A percentile compares a stretch with the other conserved stretches of the same genome.
Evolutionary conservation across 1,284 basidiomycete species (phyloP).

Genomic region (Testicularia cyperi): DNA sequence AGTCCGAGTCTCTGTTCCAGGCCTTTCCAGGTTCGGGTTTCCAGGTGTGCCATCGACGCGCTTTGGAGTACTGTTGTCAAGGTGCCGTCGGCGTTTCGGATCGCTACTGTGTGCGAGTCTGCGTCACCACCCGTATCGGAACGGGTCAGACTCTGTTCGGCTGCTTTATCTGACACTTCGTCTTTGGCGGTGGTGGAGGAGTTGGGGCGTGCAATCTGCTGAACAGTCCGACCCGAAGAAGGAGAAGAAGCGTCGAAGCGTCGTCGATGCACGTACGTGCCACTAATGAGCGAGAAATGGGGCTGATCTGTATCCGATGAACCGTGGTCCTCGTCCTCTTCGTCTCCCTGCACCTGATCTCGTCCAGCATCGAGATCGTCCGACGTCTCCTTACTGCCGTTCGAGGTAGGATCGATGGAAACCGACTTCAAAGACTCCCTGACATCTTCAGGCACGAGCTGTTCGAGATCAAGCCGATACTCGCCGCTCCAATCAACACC

Average conservation of each 20-base stretch:
- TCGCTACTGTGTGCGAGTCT: conserved; percentile 61
- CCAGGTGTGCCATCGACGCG: conserved; percentile 67
- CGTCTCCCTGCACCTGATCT: conserved; percentile 7
- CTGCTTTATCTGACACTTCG: neutral
- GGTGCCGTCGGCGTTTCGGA: conserved; percentile 70
- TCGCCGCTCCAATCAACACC: conserved; percentile 70
- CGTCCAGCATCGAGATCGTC: conserved; percentile 1
- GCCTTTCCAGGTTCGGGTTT: conserved; percentile 75
- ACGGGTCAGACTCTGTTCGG: conserved; percentile 1
- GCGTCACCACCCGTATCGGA: neutral
- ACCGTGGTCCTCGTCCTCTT: conserved; percentile 15
- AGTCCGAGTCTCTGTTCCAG: conserved; percentile 77
- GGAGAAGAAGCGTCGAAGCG: conserved; percentile 64
- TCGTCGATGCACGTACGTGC: conserved; percentile 77
- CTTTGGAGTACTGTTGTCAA: conserved; percentile 63
- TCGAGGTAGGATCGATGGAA: neutral
- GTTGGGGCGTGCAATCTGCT: conserved; percentile 1
- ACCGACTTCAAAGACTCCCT: too few relatives aligned
- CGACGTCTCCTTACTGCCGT: conserved; percentile 1
- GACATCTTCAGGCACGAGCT: conserved; percentile 52
- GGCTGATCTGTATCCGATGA: conserved; percentile 64
- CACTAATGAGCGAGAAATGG: conserved; percentile 80
- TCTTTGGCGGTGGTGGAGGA: conserved; percentile 32
- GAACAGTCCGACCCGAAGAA: neutral
- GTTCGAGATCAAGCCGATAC: conserved; percentile 79